A percentile compares a stretch with the other conserved stretches of the same genome.
phyloP scores from a whole-genome alignment of 208 protist species.

The Acanthamoeba rhysodes region DNA sequence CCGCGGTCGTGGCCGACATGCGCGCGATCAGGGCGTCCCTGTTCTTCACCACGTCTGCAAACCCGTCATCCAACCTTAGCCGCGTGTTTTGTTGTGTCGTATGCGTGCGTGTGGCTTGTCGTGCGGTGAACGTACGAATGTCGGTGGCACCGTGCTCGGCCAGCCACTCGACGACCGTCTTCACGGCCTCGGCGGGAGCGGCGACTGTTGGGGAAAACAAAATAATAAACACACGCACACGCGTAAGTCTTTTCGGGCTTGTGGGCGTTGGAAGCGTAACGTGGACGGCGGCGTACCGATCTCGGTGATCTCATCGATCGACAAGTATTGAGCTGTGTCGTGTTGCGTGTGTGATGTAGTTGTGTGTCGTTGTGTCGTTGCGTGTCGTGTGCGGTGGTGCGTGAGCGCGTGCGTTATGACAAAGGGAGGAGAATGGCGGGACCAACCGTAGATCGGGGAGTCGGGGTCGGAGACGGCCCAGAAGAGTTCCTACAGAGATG shows the following conservation, averaged over 20 bases:
- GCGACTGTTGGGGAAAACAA: not conserved
- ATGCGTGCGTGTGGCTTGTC: no score
- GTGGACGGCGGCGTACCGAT: not conserved
- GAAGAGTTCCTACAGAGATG: not conserved
- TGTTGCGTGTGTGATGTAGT: no score
- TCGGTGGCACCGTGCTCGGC: not conserved
- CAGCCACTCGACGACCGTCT: slow-evolving; percentile 14
- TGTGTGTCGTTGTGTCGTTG: no score
- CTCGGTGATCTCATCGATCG: slow-evolving; percentile 17
- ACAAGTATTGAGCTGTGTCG: not conserved
- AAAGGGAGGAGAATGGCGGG: not conserved
- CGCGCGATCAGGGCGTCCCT: not conserved
- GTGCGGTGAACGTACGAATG: not conserved
- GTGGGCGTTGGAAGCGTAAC: not conserved
- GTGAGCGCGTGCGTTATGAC: not conserved
- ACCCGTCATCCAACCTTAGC: no score
- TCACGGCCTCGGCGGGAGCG: slow-evolving; percentile 5
- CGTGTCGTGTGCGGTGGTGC: not conserved
- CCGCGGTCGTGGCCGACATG: not conserved
- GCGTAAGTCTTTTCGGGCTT: not conserved
- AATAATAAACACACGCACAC: not conserved
- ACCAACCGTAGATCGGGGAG: slow-evolving; percentile 12
- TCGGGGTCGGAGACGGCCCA: slow-evolving; percentile 41
- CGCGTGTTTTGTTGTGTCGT: no score
- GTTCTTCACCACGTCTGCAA: not conserved